Percentiles rank a stretch among this genome's conserved stretches.
Evolutionary conservation across 1,284 basidiomycete genomes (phyloP).

Genomic region (Cryptococcus maquisensis): DNA sequence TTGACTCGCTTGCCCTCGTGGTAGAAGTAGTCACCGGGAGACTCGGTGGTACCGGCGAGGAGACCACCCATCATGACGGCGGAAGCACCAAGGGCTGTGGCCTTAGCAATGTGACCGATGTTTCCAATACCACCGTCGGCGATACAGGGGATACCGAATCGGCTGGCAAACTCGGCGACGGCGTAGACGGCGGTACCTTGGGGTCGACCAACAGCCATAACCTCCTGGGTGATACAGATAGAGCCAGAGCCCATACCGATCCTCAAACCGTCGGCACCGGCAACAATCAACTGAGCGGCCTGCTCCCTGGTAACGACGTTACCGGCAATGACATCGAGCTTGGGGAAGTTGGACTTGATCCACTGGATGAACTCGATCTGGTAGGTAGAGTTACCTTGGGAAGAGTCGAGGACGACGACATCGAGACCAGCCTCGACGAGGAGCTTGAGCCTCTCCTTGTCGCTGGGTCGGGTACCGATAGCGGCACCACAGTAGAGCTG

Average conservation of each 20-base stretch:
- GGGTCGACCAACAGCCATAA: constrained; percentile 98
- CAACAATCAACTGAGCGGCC: constrained; percentile 87
- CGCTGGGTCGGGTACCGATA: constrained; percentile 85
- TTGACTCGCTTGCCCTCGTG: constrained; percentile 98
- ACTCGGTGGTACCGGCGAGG: constrained; percentile 93
- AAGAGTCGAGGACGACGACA: constrained; percentile 92
- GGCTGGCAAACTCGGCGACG: constrained; percentile 83
- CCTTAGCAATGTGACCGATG: constrained; percentile 97
- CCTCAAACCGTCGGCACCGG: constrained; percentile 89
- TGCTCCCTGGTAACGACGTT: constrained; percentile 98
- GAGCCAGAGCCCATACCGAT: constrained; percentile 98
- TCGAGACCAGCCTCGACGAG: constrained; percentile 94
- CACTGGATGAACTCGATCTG: constrained; percentile 93
- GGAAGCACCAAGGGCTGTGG: constrained; percentile 83
- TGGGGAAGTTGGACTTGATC: constrained; percentile 83
- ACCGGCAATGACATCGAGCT: constrained; percentile 88
- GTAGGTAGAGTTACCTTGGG: constrained; percentile 92
- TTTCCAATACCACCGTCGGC: constrained; percentile 97
- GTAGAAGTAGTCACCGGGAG: constrained; percentile 98
- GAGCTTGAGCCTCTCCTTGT: constrained; percentile 76
- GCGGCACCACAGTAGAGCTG: constrained; percentile 98
- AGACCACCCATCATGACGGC: constrained; percentile 99
- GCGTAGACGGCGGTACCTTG: constrained; percentile 95
- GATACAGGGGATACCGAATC: constrained; percentile 92
- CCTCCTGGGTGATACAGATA: constrained; percentile 99